A percentile compares a stretch with the other conserved stretches of the same genome.
Conservation (phyloP, 164 flowering plant genomes). For the Vitis cinerea region DNA sequence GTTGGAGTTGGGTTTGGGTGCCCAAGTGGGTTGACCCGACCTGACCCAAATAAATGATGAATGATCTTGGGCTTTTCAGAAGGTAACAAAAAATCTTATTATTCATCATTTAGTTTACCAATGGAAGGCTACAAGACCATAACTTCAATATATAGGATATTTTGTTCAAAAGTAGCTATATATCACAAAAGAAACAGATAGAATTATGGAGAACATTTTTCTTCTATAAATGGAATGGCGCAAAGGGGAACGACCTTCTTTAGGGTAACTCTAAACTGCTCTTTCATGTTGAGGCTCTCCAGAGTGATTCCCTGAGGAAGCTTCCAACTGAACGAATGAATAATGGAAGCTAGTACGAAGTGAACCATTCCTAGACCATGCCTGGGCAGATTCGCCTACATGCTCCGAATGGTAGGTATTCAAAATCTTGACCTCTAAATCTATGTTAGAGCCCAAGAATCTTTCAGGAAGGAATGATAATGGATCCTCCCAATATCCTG, state of each 20-base stretch:
- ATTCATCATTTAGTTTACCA: too few species aligned
- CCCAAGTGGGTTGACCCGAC: too few species aligned
- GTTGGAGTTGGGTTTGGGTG: too few species aligned
- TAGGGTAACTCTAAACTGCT: background rate
- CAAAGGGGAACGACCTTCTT: background rate
- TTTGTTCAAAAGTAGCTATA: too few species aligned
- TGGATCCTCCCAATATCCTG: constrained; percentile 15
- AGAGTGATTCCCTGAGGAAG: background rate
- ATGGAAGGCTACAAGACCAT: too few species aligned
- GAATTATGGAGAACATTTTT: too few species aligned
- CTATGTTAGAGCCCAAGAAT: constrained; percentile 7
- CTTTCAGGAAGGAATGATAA: constrained; percentile 16
- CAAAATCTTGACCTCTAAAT: background rate
- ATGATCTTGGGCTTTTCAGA: too few species aligned
- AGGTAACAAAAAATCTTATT: too few species aligned
- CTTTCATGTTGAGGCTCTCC: background rate
- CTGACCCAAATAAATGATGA: too few species aligned
- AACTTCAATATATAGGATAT: too few species aligned
- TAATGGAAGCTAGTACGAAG: background rate
- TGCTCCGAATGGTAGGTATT: background rate
- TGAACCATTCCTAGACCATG: background rate
- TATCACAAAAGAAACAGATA: too few species aligned
- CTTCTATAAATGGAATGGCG: background rate
- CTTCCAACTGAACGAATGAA: background rate
- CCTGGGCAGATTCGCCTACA: background rate